These are phyloP conservation scores for Xylaria sp. DNA, from an alignment of 2,329 filamentous ascomycete genomes.

Conservation along the genomic window DNA sequence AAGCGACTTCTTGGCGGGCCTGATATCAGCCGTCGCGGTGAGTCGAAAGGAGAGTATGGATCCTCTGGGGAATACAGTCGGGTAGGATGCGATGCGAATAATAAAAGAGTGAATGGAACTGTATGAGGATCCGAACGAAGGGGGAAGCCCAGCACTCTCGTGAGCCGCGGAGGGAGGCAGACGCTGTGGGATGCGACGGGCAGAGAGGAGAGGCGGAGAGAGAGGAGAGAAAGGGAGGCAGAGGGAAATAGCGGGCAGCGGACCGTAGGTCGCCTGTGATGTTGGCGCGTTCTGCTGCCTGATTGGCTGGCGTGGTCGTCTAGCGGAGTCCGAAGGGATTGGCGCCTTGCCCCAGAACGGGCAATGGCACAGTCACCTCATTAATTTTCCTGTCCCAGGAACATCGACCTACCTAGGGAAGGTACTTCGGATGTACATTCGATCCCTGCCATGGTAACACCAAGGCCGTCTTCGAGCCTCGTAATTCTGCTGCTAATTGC, in stretches of 20 bases:
- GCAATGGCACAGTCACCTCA: constrained; percentile 18
- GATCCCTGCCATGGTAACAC: background rate
- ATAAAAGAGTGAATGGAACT: constrained; percentile 47
- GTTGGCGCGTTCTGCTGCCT: constrained; percentile 19
- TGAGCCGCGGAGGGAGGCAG: constrained; percentile 28
- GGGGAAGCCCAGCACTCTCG: constrained; percentile 34
- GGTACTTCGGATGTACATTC: background rate
- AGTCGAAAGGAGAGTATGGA: constrained; percentile 40
- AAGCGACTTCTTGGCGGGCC: constrained; percentile 24
- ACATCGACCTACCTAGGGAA: background rate
- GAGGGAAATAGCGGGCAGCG: constrained; percentile 26
- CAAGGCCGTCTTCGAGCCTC: background rate
- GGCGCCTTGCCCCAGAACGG: constrained; percentile 22
- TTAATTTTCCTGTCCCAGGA: constrained; percentile 4
- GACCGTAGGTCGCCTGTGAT: constrained; percentile 17
- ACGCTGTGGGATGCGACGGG: constrained; percentile 36
- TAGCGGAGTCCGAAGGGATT: constrained; percentile 38
- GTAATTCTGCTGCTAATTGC: background rate
- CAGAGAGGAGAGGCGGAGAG: constrained; percentile 30
- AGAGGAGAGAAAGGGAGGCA: constrained; percentile 30
- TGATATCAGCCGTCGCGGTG: constrained; percentile 32
- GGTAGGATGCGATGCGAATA: constrained; percentile 29
- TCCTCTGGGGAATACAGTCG: constrained; percentile 43
- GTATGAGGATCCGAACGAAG: constrained; percentile 35
- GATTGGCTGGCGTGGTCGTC: constrained; percentile 28